These are phyloP conservation scores for Clitoria ternatea DNA, from an alignment of 306 rosid species.

Conservation along the genomic window DNA sequence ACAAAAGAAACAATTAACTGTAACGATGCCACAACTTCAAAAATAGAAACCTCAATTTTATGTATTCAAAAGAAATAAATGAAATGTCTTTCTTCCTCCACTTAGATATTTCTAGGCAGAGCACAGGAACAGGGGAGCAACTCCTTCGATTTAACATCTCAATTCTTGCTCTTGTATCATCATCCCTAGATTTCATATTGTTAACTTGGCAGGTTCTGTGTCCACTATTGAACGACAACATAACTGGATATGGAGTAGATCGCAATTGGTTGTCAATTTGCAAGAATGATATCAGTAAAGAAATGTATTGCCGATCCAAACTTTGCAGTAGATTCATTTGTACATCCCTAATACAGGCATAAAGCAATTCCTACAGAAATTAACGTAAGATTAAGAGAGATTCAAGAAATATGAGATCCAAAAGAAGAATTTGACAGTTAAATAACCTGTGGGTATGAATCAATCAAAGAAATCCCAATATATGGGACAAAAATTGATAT, in stretches of 20 bases:
- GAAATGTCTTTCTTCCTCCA: conserved; percentile 92
- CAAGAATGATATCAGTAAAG: conserved; percentile 56
- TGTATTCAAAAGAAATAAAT: conserved; percentile 79
- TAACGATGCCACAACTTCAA: conserved; percentile 14
- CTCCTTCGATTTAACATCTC: conserved; percentile 44
- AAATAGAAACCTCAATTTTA: conserved; percentile 68
- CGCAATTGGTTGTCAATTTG: conserved; percentile 94
- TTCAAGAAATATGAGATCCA: conserved; percentile 5
- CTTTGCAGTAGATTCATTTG: conserved; percentile 66
- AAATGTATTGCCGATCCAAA: conserved; percentile 77
- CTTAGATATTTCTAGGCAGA: conserved; percentile 71
- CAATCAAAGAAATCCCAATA: conserved; percentile 79
- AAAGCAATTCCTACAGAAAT: conserved; percentile 77
- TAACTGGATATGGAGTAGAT: conserved; percentile 82
- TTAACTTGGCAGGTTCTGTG: conserved; percentile 41
- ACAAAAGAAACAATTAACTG: background rate
- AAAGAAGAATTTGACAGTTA: conserved; percentile 5
- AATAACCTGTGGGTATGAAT: conserved; percentile 68
- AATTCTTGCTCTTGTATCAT: conserved; percentile 32
- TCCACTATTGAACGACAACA: conserved; percentile 71
- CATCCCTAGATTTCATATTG: conserved; percentile 40
- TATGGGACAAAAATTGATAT: conserved; percentile 58
- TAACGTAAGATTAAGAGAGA: conserved; percentile 15
- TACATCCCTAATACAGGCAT: conserved; percentile 60
- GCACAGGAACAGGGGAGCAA: conserved; percentile 51